Base-by-base conservation (phyloP, 768 basidiomycete species). In the button mushroom (Agaricus bisporus) region DNA sequence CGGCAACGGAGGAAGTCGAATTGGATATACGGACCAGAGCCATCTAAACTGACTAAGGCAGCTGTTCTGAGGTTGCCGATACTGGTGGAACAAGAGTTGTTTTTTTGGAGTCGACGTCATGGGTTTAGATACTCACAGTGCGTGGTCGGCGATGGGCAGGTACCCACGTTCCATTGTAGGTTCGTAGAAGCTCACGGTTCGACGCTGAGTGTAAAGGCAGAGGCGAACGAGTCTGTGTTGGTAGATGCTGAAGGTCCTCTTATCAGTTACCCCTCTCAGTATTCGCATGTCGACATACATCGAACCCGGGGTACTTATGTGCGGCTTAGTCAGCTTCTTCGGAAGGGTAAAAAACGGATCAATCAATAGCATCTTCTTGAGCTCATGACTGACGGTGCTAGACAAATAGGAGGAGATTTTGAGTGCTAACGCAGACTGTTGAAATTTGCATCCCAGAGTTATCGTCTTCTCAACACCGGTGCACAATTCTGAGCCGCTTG, bases 1-100 rank as follows among this genome's bases (percentile, higher is more conserved):
- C 5, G 18, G 17, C 41, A 15, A 39, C 17, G 12, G 20, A 37
- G 35, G 11, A 15, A 44, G n/a, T 11, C 8, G 11, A 11, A 32
- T 32, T 8, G 53, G 28, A 41, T 17, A 12, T 46, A 63, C 68
- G 62, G 69, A 91, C 88, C 80, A 10, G 89, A 91, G 29, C 88
- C 90, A 68, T 91, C 90, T 43, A 86, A 72, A 71, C 86, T 89
- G 66, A 92, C 77, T 66, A 93, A 68, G 9, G 91, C 90, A 41
- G 91, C 90, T 1, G 90, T 92, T 50, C 85, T 79, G 55, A 92
- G 69, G 64, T 92, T 92, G 8, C 90, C 91, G 54, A 92, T 91
- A 42, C 89, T 91, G 17, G 5, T 35, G 52, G 18, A 53, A 38
- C 62, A 60, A 29, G 38, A 56, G 49, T 41, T 42, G 52, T 17